Evolutionary conservation across 202 grass and related monocot genomes (phyloP), one percentile per base, ranked within the genome.

Genomic region (Cymbopogon flexuosus): DNA sequence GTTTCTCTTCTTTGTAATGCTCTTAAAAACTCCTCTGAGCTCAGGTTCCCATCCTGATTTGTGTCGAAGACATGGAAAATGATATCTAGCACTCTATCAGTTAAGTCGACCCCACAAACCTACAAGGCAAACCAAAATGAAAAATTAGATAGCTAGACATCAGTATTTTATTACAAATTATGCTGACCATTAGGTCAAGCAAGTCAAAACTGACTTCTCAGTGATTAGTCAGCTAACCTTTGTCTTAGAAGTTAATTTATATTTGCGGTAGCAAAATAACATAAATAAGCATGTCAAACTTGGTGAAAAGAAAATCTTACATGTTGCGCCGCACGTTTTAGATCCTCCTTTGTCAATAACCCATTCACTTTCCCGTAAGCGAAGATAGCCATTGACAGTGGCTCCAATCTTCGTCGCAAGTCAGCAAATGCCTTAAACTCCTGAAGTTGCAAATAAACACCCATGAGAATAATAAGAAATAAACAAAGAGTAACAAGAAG

Each of bases 401-500:
- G 88, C 65, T 89, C 81, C 78, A 99, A 87, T 79, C 84, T 95
- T 78, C 74, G 83, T 30, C 96, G 88, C 57, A 99, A 83, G 42
- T 95, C 90, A 37, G 85, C 88, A 91, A 99, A 99, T 13, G 82
- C 70, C 76, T 91, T 99, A 15, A 99, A 99, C 77, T 99, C 96
- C 90, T 99, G 75, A 66, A 74, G 22, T 24, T n/a, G 62, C 54
- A 75, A 11, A 73, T 27, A 63, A 70, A 35, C 11, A 83, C 31
- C 35, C 4, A 63, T 86, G 52, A 62, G 69, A 79, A 60, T 35
- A 65, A 69, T 18, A 83, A 61, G 15, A 60, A 72, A 58, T 31
- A 7, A 79, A 43, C 51, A 43, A 43, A 35, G 45, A 57, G 16
- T 16, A 60, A 12, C 18, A 72, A 78, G 39, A 73, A 15, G 33